phyloP scores from a whole-genome alignment of 768 basidiomycete species.

The Leccinum variicolor region DNA sequence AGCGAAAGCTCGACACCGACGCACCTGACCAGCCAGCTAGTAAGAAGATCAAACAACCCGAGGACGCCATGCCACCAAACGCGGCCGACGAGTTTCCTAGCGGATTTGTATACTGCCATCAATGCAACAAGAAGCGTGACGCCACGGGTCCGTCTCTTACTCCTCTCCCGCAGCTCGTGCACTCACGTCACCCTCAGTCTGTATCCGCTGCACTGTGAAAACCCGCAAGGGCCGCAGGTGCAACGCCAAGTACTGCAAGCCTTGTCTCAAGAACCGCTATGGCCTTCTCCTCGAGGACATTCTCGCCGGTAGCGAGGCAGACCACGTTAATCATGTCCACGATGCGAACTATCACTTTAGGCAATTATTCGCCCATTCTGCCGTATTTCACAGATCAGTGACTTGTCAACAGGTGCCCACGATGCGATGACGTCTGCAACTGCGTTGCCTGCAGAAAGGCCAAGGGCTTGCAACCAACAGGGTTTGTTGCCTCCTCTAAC shows the following conservation, averaged over 20 bases:
- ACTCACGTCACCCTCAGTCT: constrained; percentile 23
- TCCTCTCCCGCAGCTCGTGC: neutral
- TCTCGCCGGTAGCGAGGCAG: constrained; percentile 35
- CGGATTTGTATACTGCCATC: constrained; percentile 61
- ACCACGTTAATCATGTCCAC: constrained; percentile 25
- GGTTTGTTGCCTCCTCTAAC: constrained; percentile 38
- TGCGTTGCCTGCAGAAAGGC: constrained; percentile 64
- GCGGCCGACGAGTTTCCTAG: constrained; percentile 32
- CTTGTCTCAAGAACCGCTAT: constrained; percentile 69
- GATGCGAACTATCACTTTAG: constrained; percentile 47
- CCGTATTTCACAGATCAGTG: constrained; percentile 10
- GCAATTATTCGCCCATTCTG: constrained; percentile 32
- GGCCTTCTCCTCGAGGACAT: constrained; percentile 41
- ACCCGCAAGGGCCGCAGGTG: constrained; percentile 42
- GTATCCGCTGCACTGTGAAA: constrained; percentile 37
- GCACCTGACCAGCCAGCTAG: constrained; percentile 12
- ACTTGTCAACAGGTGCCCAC: constrained; percentile 54
- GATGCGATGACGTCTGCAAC: constrained; percentile 64
- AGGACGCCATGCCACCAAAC: constrained; percentile 9
- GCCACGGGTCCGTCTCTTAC: constrained; percentile 37
- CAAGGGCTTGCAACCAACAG: constrained; percentile 56
- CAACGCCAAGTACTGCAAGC: constrained; percentile 55
- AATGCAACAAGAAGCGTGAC: constrained; percentile 64
- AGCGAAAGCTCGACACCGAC: constrained; percentile 48
- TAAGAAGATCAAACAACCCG: constrained; percentile 31